Evolutionary conservation across 176 grass and related monocot genomes (phyloP).

Genomic region (Musa acuminata): DNA sequence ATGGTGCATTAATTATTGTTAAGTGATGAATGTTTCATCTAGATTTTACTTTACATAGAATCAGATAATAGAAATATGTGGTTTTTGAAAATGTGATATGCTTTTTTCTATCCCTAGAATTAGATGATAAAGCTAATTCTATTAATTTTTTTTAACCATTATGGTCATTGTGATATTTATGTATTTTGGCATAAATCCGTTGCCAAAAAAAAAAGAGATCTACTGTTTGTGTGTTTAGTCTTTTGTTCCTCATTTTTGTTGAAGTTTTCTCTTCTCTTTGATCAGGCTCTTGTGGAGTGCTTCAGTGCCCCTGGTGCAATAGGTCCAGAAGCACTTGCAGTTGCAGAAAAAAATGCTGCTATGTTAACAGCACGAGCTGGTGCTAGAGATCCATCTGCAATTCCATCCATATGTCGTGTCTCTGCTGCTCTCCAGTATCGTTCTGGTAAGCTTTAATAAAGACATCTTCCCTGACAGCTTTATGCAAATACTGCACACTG

Average conservation of each 20-base stretch:
- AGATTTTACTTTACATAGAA: no score
- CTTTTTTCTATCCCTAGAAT: no score
- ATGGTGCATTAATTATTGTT: slow-evolving; percentile 1
- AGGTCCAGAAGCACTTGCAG: slow-evolving; percentile 70
- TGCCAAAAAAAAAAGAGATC: no score
- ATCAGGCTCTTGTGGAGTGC: slow-evolving; percentile 79
- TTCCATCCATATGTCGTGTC: slow-evolving; percentile 89
- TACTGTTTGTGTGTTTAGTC: no score
- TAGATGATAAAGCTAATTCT: neutral
- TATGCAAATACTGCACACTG: neutral
- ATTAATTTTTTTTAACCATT: neutral
- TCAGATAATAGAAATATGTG: no score
- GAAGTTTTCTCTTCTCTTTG: neutral
- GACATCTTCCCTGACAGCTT: neutral
- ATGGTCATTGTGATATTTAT: neutral
- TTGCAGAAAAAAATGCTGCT: slow-evolving; percentile 83
- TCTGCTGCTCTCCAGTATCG: slow-evolving; percentile 66
- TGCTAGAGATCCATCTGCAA: slow-evolving; percentile 89
- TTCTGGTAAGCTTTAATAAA: slow-evolving; percentile 38
- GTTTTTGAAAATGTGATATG: no score
- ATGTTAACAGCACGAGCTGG: slow-evolving; percentile 82
- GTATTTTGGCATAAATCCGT: neutral
- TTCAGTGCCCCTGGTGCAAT: slow-evolving; percentile 55
- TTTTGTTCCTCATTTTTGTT: no score
- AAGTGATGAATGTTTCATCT: neutral